phyloP scores from a whole-genome alignment of 768 basidiomycete genomes.

The Boletus subcaerulescens region DNA sequence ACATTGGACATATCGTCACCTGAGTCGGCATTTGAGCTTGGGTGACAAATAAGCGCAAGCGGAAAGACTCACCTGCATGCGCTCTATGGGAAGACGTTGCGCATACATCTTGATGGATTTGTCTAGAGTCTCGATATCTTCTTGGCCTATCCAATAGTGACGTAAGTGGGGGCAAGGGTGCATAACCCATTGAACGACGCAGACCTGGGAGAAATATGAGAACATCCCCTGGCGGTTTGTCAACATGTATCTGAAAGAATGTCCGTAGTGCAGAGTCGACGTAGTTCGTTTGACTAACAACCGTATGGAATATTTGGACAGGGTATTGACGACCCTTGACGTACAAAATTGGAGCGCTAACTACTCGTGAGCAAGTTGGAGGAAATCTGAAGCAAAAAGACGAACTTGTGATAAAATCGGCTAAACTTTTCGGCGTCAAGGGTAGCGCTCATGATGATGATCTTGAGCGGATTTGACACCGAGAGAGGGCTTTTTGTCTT shows the following conservation, averaged over 20 bases:
- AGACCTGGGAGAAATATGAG: constrained; percentile 89
- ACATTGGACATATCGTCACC: constrained; percentile 80
- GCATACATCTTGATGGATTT: constrained; percentile 70
- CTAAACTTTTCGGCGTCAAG: constrained; percentile 95
- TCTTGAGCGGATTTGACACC: constrained; percentile 68
- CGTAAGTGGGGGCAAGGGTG: not conserved
- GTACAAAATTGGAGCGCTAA: constrained; percentile 83
- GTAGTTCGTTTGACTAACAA: constrained; percentile 75
- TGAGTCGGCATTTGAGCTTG: constrained; percentile 28
- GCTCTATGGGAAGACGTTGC: constrained; percentile 60
- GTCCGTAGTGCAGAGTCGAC: constrained; percentile 86
- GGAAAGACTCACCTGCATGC: constrained; percentile 43
- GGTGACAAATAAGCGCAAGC: not conserved
- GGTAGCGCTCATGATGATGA: constrained; percentile 97
- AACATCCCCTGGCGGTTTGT: constrained; percentile 80
- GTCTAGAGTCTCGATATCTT: constrained; percentile 90
- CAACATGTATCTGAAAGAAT: constrained; percentile 90
- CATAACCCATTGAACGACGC: not conserved
- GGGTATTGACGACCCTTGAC: constrained; percentile 92
- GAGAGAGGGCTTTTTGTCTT: constrained; percentile 36
- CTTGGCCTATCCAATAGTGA: constrained; percentile 62
- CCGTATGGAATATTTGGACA: constrained; percentile 80
- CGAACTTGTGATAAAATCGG: constrained; percentile 80
- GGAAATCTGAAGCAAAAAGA: constrained; percentile 3
- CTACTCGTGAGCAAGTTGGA: constrained; percentile 4